These are phyloP conservation scores for Aureobasidium lini DNA, from an alignment of 2,329 filamentous ascomycete genomes.

Conservation along the genomic window DNA sequence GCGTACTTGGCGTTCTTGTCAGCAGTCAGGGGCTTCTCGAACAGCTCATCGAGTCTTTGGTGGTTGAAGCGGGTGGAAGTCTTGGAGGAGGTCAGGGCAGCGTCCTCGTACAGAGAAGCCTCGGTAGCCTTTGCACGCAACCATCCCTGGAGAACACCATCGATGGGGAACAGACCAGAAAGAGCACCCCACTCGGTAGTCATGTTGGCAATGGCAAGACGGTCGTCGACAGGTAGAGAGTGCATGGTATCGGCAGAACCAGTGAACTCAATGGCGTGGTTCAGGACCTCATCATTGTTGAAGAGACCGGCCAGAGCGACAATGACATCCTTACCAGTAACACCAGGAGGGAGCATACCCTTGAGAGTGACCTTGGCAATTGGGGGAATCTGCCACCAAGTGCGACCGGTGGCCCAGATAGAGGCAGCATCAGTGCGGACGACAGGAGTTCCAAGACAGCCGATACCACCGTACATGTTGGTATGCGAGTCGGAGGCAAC, in stretches of 20 bases:
- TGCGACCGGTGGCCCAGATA: constrained; percentile 75
- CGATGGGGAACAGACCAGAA: constrained; percentile 72
- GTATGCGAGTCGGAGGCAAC: constrained; percentile 74
- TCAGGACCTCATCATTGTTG: constrained; percentile 79
- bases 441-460: constrained; percentile 68
- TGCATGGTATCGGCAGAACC: constrained; percentile 70
- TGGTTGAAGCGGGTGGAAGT: constrained; percentile 61
- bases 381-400: constrained; percentile 85
- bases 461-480: constrained; percentile 78
- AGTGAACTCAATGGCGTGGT: constrained; percentile 83
- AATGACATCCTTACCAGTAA: constrained; percentile 92
- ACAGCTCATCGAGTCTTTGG: constrained; percentile 62
- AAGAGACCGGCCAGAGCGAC: constrained; percentile 81
- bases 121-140: constrained; percentile 67
- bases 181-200: constrained; percentile 74
- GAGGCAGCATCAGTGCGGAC: constrained; percentile 81
- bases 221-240: constrained; percentile 63
- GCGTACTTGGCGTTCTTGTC: constrained; percentile 75
- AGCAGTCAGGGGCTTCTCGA: constrained; percentile 57
- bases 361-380: constrained; percentile 73
- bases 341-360: constrained; percentile 66
- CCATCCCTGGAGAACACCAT: constrained; percentile 65
- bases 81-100: constrained; percentile 38
- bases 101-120: constrained; percentile 52
- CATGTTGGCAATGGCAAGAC: constrained; percentile 74